phyloP scores from a whole-genome alignment of 2,329 filamentous ascomycete species.

The Paramyrothecium roridum region DNA sequence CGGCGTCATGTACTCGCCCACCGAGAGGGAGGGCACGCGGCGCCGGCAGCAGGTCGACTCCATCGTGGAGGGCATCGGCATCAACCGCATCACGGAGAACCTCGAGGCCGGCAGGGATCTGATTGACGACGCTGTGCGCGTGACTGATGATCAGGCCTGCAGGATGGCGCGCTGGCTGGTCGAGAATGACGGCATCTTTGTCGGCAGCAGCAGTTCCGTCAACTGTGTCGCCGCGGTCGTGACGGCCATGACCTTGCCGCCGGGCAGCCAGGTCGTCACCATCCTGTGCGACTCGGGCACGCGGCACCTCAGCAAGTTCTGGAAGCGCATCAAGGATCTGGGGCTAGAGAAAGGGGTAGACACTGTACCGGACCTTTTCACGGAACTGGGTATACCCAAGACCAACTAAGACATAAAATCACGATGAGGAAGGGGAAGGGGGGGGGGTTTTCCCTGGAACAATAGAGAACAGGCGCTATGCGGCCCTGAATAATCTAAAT shows the following conservation, averaged over 20 bases:
- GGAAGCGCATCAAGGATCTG: conserved; percentile 68
- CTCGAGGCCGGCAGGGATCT: conserved; percentile 84
- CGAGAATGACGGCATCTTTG: conserved; percentile 91
- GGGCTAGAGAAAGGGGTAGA: conserved; percentile 56
- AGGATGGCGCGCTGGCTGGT: conserved; percentile 96
- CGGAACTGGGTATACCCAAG: conserved; percentile 42
- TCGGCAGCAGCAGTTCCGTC: conserved; percentile 93
- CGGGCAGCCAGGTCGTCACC: conserved; percentile 69
- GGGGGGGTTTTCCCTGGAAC: neutral
- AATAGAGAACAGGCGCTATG: neutral
- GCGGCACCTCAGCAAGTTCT: conserved; percentile 81
- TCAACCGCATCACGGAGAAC: conserved; percentile 92
- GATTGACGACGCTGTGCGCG: conserved; percentile 85
- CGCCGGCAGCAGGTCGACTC: conserved; percentile 90
- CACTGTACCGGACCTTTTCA: conserved; percentile 44
- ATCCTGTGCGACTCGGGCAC: conserved; percentile 84
- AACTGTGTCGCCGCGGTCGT: conserved; percentile 83
- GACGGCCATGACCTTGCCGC: conserved; percentile 60
- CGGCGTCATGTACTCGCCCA: conserved; percentile 91
- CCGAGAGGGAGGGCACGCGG: conserved; percentile 86
- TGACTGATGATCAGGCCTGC: conserved; percentile 85
- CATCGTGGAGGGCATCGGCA: conserved; percentile 92
- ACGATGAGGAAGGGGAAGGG: no score
- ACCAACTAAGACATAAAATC: conserved; percentile 1
- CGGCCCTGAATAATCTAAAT: neutral